phyloP scores from a whole-genome alignment of 768 basidiomycete species.

The Phylloporus arenicola region DNA sequence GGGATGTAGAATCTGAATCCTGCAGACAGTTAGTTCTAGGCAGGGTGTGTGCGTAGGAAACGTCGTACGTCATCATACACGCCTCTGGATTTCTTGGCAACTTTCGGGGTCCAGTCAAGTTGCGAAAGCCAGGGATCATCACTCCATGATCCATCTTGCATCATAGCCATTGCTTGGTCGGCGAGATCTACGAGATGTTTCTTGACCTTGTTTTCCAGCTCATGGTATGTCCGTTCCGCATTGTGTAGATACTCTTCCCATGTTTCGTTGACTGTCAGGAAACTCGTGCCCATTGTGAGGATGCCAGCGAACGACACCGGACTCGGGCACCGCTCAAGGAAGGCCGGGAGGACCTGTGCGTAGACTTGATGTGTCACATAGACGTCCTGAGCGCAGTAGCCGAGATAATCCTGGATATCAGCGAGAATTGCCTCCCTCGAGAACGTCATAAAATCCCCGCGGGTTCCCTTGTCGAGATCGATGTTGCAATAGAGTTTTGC shows the following conservation, averaged over 20 bases:
- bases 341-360: constrained; percentile 69
- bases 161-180: constrained; percentile 45
- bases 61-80: constrained; percentile 32
- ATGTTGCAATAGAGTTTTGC: constrained; percentile 86
- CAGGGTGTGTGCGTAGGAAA: neutral
- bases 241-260: constrained; percentile 81
- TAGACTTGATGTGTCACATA: constrained; percentile 80
- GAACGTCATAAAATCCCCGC: constrained; percentile 70
- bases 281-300: constrained; percentile 85
- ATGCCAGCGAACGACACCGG: constrained; percentile 92
- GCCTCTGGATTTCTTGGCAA: constrained; percentile 63
- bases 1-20: constrained; percentile 1
- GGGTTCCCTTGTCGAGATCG: constrained; percentile 67
- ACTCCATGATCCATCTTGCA: constrained; percentile 52
- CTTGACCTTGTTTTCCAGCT: constrained; percentile 61
- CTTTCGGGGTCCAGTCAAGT: constrained; percentile 93
- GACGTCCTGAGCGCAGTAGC: constrained; percentile 86
- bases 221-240: constrained; percentile 72
- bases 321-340: constrained; percentile 78
- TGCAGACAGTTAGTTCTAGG: constrained; percentile 1
- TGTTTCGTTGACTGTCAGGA: constrained; percentile 82
- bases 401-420: constrained; percentile 66
- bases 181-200: constrained; percentile 64
- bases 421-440: constrained; percentile 60
- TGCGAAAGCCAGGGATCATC: constrained; percentile 82